Evolutionary conservation across 2,329 filamentous ascomycete species (phyloP), one percentile per base, ranked within the genome.

Genomic region (Microdochium bolleyi): DNA sequence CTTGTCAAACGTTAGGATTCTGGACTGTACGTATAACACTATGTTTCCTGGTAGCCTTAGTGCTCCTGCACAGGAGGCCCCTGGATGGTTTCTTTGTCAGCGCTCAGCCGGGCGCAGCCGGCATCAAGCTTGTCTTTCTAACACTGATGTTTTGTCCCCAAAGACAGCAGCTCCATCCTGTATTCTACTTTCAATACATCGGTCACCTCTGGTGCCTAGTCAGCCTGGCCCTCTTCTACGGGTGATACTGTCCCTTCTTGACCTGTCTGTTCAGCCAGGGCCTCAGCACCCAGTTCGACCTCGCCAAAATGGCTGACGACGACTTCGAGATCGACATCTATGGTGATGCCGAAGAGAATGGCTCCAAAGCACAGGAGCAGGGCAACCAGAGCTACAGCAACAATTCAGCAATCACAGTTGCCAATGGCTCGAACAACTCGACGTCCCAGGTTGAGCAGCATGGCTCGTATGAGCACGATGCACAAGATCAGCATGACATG

Each of bases 241-340:
- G n/a, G 57, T 55, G 53, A 53, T 49, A 56, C 56, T 57, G 60
- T 60, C 56, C 54, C 56, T 52, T 56, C 60, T 65, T 57, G 65
- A 59, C 21, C 22, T 10, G 7, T 13, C 8, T 8, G 8, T 10
- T 14, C 21, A 46, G 14, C 14, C 8, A 46, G 9, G 14, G 19
- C 14, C 3, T 19, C 41, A 21, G 41, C 34, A 38, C 13, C 11
- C 34, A 46, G 3, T 5, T 19, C 41, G n/a, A 46, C 41, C 21
- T 21, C 21, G 51, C 32, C 63, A 70, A 62, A 50, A 87, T 87
- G 84, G 81, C 83, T 60, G 84, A 87, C 62, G 83, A 86, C 62
- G 83, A 86, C 61, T 87, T 85, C 67, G 84, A 87, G 61, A 86
- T 88, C 70, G 84, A 88, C 60, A 84, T 87, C 62, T 88, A 87